phyloP scores from a whole-genome alignment of 2,329 filamentous ascomycete species.

The Ophiostoma sp. region DNA sequence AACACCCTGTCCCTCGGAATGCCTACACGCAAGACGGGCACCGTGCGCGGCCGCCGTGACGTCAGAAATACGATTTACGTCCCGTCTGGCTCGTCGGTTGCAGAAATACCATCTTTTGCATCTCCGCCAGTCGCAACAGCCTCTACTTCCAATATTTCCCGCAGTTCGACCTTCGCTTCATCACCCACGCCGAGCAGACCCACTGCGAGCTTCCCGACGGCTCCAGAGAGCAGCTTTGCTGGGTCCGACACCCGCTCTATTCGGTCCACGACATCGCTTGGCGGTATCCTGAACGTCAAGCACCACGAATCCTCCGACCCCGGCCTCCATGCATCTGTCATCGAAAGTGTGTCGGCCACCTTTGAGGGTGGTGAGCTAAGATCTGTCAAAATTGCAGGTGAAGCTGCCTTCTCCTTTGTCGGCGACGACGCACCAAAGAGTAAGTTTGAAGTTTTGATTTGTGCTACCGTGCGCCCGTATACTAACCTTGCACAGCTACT shows the following conservation, averaged over 20 bases:
- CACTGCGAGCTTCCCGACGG: slow-evolving; percentile 49
- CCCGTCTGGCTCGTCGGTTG: slow-evolving; percentile 47
- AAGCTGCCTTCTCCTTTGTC: slow-evolving; percentile 79
- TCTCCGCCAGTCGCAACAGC: slow-evolving; percentile 10
- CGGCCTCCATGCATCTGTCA: slow-evolving; percentile 80
- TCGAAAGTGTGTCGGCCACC: slow-evolving; percentile 82
- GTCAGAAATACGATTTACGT: slow-evolving; percentile 87
- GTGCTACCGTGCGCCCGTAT: slow-evolving; percentile 36
- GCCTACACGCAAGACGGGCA: slow-evolving; percentile 65
- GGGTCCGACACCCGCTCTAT: slow-evolving; percentile 86
- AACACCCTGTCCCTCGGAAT: slow-evolving; percentile 63
- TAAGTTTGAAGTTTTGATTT: not conserved
- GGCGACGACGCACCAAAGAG: slow-evolving; percentile 41
- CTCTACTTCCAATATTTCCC: slow-evolving; percentile 22
- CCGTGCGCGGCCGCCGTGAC: slow-evolving; percentile 80
- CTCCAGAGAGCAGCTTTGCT: slow-evolving; percentile 57
- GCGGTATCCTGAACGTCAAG: slow-evolving; percentile 60
- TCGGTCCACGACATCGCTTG: slow-evolving; percentile 76
- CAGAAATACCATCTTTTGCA: slow-evolving; percentile 30
- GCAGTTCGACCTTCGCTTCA: slow-evolving; percentile 32
- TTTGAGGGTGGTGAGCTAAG: slow-evolving; percentile 71
- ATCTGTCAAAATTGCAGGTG: slow-evolving; percentile 71
- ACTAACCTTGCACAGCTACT: slow-evolving; percentile 37
- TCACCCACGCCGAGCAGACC: slow-evolving; percentile 34
- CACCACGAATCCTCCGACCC: slow-evolving; percentile 77